Base-by-base conservation (phyloP, 352 stramenopile genomes). In the Globisporangium mamillatum region DNA sequence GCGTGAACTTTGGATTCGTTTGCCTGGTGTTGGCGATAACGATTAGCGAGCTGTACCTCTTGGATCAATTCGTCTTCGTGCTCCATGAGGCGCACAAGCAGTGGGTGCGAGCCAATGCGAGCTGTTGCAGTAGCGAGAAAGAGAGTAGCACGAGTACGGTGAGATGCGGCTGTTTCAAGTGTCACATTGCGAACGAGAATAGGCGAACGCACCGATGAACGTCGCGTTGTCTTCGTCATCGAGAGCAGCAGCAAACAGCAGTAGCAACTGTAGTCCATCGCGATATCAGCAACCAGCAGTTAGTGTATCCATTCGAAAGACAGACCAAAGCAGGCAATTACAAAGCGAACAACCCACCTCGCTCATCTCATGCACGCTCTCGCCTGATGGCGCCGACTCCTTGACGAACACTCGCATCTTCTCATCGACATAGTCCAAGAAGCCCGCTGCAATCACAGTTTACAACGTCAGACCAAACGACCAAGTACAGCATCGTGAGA, bases 201-300 rank as follows among this genome's bases (percentile, higher is more conserved):
- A 5, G 10, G 38, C 24, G 2, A 4, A 69, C 80, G 66, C 54
- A 93, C 85, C 85, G 27, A 86, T 76, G 56, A 89, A 92, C 7
- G 81, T 91, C 36, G 86, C 81, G 69, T 95, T 93, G 76, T 95
- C 85, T 74, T 93, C 85, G 71, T 95, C 85, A 14, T 79, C 68
- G n/a, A 91, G 68, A 12, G 76, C 80, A 41, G 82, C 73, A 7
- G 88, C 79, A 9, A 93, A 76, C 12, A 86, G 52, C 59, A 77
- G 24, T n/a, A 89, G 65, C 9, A 78, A 29, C 79, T 89, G 56
- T 18, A 60, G 44, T 9, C 46, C 24, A 41, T 12, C 34, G 2
- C 44, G 22, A 8, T 3, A 52, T 2, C 20, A 34, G 22, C 16
- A 29, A 10, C 34, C 16, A 48, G 1, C 27, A 22, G 20, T 34